A percentile compares a stretch with the other conserved stretches of the same genome.
These are phyloP conservation scores for Holtermanniella nyarrowii DNA, from an alignment of 768 basidiomycete genomes.

Conservation along the genomic window DNA sequence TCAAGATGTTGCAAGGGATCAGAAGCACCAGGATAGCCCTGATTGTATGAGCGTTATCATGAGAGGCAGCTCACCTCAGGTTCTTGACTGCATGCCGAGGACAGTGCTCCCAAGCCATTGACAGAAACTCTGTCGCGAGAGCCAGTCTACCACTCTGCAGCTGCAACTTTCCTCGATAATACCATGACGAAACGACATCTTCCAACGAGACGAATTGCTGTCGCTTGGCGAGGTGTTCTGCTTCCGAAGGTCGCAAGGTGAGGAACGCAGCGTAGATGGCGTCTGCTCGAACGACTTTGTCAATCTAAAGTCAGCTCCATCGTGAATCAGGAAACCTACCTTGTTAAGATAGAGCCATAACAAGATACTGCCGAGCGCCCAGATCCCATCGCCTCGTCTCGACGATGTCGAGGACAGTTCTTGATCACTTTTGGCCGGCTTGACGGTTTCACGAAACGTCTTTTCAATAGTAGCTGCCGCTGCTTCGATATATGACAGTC, in stretches of 20 bases:
- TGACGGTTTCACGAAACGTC: background rate
- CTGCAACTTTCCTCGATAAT: background rate
- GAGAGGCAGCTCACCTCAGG: background rate
- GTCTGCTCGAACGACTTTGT: background rate
- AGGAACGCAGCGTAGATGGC: background rate
- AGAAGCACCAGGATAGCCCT: constrained; percentile 31
- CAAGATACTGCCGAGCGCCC: background rate
- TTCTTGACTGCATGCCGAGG: background rate
- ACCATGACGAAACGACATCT: background rate
- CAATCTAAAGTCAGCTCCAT: too few species aligned
- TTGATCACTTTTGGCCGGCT: background rate
- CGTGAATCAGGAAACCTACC: background rate
- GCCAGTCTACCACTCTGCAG: background rate
- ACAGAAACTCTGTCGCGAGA: background rate
- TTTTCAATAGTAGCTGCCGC: background rate
- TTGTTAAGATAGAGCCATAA: background rate
- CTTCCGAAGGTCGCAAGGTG: background rate
- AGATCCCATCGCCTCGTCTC: background rate
- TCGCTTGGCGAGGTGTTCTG: background rate
- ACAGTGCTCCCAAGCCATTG: background rate
- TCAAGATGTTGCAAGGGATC: constrained; percentile 28
- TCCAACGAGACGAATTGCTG: background rate
- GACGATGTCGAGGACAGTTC: background rate
- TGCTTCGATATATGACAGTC: background rate
- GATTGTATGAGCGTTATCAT: background rate